phyloP scores from a whole-genome alignment of 441 rosid species.

The Omphalea diandra region DNA sequence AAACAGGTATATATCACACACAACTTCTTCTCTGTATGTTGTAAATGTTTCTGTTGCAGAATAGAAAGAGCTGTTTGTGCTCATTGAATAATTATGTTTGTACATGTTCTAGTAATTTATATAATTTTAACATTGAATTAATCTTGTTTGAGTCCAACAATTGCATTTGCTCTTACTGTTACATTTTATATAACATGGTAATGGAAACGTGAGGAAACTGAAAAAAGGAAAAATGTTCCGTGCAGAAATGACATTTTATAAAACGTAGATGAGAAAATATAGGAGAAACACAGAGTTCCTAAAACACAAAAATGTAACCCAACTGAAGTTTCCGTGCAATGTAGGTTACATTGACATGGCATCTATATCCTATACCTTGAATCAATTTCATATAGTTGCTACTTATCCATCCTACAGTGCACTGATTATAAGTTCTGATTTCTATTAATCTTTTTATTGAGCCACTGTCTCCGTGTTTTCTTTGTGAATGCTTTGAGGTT shows the following conservation, averaged over 20 bases:
- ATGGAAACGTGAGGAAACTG: too few relatives aligned
- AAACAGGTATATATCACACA: background rate
- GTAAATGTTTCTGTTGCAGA: conserved; percentile 1
- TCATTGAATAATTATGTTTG: background rate
- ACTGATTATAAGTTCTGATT: conserved; percentile 1
- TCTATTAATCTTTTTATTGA: conserved; percentile 9
- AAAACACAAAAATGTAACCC: too few relatives aligned
- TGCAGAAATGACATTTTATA: too few relatives aligned
- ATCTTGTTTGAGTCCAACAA: background rate
- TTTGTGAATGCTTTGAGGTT: background rate
- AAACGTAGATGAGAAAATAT: too few relatives aligned
- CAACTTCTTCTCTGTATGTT: background rate
- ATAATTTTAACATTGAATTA: background rate
- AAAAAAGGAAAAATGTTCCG: too few relatives aligned
- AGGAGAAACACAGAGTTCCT: too few relatives aligned
- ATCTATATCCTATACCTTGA: conserved; percentile 8
- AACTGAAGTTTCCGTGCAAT: too few relatives aligned
- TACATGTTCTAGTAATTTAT: background rate
- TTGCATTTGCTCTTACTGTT: conserved; percentile 14
- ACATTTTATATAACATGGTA: too few relatives aligned
- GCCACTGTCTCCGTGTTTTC: background rate
- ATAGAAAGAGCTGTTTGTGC: too few relatives aligned
- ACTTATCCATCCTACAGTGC: conserved; percentile 19
- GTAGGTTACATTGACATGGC: conserved; percentile 21
- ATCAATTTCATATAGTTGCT: conserved; percentile 4